Percentiles rank a stretch among this genome's conserved stretches.
These are phyloP conservation scores for Nadsonia starkeyi-henricii DNA, from an alignment of 1,139 yeast species.

Conservation along the genomic window DNA sequence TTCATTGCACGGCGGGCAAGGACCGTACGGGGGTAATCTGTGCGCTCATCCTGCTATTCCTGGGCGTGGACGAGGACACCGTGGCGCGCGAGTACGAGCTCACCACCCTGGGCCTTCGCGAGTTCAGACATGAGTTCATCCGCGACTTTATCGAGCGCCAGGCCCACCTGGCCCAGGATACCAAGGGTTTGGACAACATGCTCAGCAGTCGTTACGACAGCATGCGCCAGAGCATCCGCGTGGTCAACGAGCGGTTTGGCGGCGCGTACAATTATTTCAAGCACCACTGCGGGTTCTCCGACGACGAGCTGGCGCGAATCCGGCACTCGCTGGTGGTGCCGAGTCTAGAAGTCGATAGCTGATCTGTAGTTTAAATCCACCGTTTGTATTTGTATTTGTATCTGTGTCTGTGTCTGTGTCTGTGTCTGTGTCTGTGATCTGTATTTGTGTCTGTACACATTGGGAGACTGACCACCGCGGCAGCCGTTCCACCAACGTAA, in stretches of 20 bases:
- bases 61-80: slow-evolving; percentile 52
- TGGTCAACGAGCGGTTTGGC: slow-evolving; percentile 39
- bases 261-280: slow-evolving; percentile 40
- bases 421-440: too few relatives aligned
- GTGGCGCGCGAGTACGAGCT: slow-evolving; percentile 64
- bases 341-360: slow-evolving; percentile 1
- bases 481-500: too few relatives aligned
- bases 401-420: too few relatives aligned
- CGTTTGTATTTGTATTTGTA: too few relatives aligned
- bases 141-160: slow-evolving; percentile 1
- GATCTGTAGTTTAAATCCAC: background rate
- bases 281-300: slow-evolving; percentile 32
- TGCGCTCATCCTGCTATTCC: slow-evolving; percentile 48
- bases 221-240: slow-evolving; percentile 49
- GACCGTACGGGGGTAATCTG: slow-evolving; percentile 71
- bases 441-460: too few relatives aligned
- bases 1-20: slow-evolving; percentile 80
- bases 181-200: slow-evolving; percentile 39
- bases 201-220: slow-evolving; percentile 58
- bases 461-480: too few relatives aligned
- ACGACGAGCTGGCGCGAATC: slow-evolving; percentile 37
- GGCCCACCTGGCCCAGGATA: slow-evolving; percentile 12
- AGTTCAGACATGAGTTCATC: slow-evolving; percentile 1
- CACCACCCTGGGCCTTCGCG: slow-evolving; percentile 47
- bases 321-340: slow-evolving; percentile 26